Evolutionary conservation across 495 filamentous ascomycete genomes (phyloP), one percentile per base, ranked within the genome.

Genomic region (Aspergillus bertholletiae): DNA sequence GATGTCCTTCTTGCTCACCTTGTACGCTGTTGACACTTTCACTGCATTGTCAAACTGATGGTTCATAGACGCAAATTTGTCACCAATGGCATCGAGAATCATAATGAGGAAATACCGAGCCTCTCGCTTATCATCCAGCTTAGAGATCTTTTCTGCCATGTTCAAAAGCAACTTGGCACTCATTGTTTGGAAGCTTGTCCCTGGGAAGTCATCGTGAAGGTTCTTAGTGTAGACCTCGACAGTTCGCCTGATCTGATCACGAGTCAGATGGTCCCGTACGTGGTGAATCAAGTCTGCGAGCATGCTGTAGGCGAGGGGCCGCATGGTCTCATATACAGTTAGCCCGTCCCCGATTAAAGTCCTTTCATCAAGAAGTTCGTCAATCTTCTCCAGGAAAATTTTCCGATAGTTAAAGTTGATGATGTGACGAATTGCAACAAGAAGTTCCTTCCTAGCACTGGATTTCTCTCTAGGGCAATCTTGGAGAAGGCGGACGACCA

Each of bases 131-230:
- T 96, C 86, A 15, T 85, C 86, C 50, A 99, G 78, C 65, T 88
- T 90, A 0, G 93, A 90, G 59, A 99, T 99, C 68, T 88, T 92
- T 62, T 97, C 95, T 0, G 94, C 94, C 88, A 99, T 89, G 68
- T 99, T 99, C 48, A 99, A 73, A 3, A 99, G 75, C 3, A 99
- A 76, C 67, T 97, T 99, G 3, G 95, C 95, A 63, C 94, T 97
- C 95, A 99, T 99, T 0, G 95, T 99, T 68, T 99, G 95, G 67
- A 97, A 99, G 68, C 94, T 97, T 5, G 95, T 97, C 13, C 95
- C 95, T 2, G 95, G 95, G 60, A 96, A 96, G 56, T 88, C 89
- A 66, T 97, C 95, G 59, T 96, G 92, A 21, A 99, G 78, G 59
- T 97, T 97, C 61, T 89, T 91, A 5, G 94, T 96, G 68, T 97